A percentile compares a stretch with the other conserved stretches of the same genome.
Evolutionary conservation across 2,329 filamentous ascomycete genomes (phyloP).

Genomic region (Colletotrichum abscissum): DNA sequence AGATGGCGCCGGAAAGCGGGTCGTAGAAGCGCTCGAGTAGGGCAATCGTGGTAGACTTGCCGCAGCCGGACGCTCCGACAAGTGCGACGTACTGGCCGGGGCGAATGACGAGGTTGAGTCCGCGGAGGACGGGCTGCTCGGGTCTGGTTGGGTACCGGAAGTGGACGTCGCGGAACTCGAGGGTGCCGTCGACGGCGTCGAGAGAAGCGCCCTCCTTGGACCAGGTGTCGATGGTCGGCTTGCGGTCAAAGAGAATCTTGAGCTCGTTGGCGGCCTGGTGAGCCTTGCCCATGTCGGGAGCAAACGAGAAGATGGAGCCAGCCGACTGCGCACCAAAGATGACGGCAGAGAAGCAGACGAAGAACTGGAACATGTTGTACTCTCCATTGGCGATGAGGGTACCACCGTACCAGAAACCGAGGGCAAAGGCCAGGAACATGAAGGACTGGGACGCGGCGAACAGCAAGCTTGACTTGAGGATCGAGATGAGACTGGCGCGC

Average conservation of each 20-base stretch:
- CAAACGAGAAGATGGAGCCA: slow-evolving; percentile 88
- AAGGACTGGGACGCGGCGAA: slow-evolving; percentile 89
- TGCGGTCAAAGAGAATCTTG: slow-evolving; percentile 84
- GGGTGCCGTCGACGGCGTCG: slow-evolving; percentile 74
- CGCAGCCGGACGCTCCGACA: slow-evolving; percentile 93
- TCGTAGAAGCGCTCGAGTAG: slow-evolving; percentile 96
- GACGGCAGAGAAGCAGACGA: slow-evolving; percentile 87
- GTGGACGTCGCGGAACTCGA: slow-evolving; percentile 93
- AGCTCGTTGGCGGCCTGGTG: slow-evolving; percentile 85
- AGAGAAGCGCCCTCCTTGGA: slow-evolving; percentile 74
- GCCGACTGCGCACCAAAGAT: slow-evolving; percentile 95
- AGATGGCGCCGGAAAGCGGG: slow-evolving; percentile 81
- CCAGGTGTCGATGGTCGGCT: slow-evolving; percentile 87
- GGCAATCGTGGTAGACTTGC: slow-evolving; percentile 93
- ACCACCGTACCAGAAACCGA: slow-evolving; percentile 94
- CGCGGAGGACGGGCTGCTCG: slow-evolving; percentile 91
- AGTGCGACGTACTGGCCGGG: slow-evolving; percentile 89
- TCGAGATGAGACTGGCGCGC: slow-evolving; percentile 74
- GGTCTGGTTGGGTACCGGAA: slow-evolving; percentile 94
- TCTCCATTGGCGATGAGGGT: slow-evolving; percentile 77
- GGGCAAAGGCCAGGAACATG: slow-evolving; percentile 84
- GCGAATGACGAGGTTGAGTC: slow-evolving; percentile 78
- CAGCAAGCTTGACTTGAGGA: slow-evolving; percentile 80
- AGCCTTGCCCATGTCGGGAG: slow-evolving; percentile 93
- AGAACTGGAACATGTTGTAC: slow-evolving; percentile 88